Conservation (phyloP, 2,329 filamentous ascomycete species). For the Tolypocladium album region DNA sequence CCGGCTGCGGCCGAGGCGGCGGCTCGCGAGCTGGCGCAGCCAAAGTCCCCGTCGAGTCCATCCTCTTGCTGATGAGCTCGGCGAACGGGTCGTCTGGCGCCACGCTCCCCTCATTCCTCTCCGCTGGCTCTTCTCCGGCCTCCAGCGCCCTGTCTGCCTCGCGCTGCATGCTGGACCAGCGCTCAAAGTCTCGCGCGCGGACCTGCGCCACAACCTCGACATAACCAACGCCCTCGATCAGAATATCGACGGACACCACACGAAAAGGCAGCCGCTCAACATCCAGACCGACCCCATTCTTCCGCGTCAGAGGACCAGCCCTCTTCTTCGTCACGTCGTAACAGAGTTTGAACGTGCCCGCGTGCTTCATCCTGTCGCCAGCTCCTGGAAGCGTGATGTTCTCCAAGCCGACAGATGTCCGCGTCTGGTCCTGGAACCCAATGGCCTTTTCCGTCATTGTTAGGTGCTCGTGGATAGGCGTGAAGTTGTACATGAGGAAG, state of each 20-base stretch:
- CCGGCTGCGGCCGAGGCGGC: conserved; percentile 15
- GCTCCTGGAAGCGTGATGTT: conserved; percentile 52
- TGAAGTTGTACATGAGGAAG: conserved; percentile 78
- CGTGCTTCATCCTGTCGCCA: conserved; percentile 50
- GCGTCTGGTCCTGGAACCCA: conserved; percentile 55
- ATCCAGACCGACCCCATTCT: conserved; percentile 49
- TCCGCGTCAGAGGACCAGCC: conserved; percentile 60
- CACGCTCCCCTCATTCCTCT: neutral
- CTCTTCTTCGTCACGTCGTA: conserved; percentile 78
- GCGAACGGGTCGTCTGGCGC: conserved; percentile 11
- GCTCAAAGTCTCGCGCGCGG: conserved; percentile 39
- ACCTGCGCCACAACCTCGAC: conserved; percentile 80
- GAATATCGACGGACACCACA: conserved; percentile 69
- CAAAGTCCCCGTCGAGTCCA: conserved; percentile 4
- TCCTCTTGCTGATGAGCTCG: conserved; percentile 14
- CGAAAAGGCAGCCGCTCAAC: conserved; percentile 66
- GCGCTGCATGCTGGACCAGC: conserved; percentile 6
- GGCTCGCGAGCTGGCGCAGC: neutral
- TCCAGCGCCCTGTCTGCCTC: conserved; percentile 9
- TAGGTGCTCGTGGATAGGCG: conserved; percentile 64
- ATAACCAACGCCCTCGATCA: conserved; percentile 91
- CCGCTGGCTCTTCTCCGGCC: conserved; percentile 4
- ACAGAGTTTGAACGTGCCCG: conserved; percentile 63
- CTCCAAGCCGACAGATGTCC: conserved; percentile 43
- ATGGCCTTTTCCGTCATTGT: conserved; percentile 74